These are phyloP conservation scores for Blastobotrys persicus DNA, from an alignment of 1,139 yeast species.

Conservation along the genomic window DNA sequence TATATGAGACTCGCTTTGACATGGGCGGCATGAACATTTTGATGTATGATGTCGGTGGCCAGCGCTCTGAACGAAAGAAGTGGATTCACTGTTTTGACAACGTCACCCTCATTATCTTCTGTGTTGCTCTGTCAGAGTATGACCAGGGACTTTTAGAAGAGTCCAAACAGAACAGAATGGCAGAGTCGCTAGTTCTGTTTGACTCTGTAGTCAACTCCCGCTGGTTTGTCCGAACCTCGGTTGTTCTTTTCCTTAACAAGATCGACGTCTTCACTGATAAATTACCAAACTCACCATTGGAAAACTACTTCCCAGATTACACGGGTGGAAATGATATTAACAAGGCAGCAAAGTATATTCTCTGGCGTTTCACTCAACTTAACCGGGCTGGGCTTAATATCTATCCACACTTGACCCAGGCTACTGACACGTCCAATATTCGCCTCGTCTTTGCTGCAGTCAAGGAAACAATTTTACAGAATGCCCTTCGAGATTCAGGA, in stretches of 20 bases:
- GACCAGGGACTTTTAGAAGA: conserved; percentile 86
- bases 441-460: conserved; percentile 89
- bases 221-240: conserved; percentile 86
- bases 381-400: conserved; percentile 79
- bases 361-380: conserved; percentile 86
- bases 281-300: conserved; percentile 76
- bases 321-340: conserved; percentile 85
- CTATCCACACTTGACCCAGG: conserved; percentile 91
- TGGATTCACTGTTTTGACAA: conserved; percentile 97
- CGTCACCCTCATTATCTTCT: conserved; percentile 82
- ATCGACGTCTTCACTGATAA: conserved; percentile 88
- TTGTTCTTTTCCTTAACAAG: conserved; percentile 82
- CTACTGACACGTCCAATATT: conserved; percentile 89
- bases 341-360: conserved; percentile 90
- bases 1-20: conserved; percentile 75
- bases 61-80: conserved; percentile 85
- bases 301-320: conserved; percentile 83
- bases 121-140: conserved; percentile 87
- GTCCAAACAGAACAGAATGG: conserved; percentile 66
- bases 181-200: conserved; percentile 79
- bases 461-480: conserved; percentile 83
- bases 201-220: conserved; percentile 92
- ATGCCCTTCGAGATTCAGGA: conserved; percentile 82
- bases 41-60: conserved; percentile 93
- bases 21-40: conserved; percentile 76